Base-by-base conservation (phyloP, 2,329 filamentous ascomycete genomes). In the Sporothrix inflata region DNA sequence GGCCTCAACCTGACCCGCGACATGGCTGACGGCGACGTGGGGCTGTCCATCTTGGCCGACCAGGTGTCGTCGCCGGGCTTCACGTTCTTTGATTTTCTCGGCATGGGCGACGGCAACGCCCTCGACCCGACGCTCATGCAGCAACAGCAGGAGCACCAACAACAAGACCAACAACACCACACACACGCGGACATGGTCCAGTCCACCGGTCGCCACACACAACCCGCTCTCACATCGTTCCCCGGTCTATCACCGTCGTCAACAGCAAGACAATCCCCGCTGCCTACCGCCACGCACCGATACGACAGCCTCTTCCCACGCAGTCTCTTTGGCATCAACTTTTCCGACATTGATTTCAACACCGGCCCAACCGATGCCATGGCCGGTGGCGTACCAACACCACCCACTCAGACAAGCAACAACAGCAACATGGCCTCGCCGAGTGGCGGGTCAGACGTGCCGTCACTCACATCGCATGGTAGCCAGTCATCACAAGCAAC, bases 31-130 rank as follows among this genome's bases (percentile, higher is more conserved):
- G 71, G 71, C 27, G 66, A 72, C 19, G 71, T 70, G 6, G 71
- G 67, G 0, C 40, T 70, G 30, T 57, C 60, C 9, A 66, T 70
- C 19, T 40, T 66, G 6, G 57, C 38, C 16, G 67, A 70, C 27
- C 66, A 65, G 45, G 24, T 53, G 1, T 49, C 76, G 12, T 70
- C 70, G 5, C 73, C 71, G 78, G 79, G 73, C 70, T 81, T 38
- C 12, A 63, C 70, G 5, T 69, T 72, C 45, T 72, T 72, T 65
- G 82, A 83, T 74, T 74, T 85, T 27, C 74, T 83, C 6, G 79
- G 70, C 42, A 40, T 65, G 19, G 45, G 65, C 30, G 71, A 69
- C 21, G 27, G 8, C 68, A 61, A 38, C 34, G 34, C 11, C n/a
- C 34, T 69, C 34, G 34, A 69, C 12, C 49, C 40, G 21, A 30